Evolutionary conservation across 768 basidiomycete species (phyloP).

Genomic region (Chalciporus piperatus): DNA sequence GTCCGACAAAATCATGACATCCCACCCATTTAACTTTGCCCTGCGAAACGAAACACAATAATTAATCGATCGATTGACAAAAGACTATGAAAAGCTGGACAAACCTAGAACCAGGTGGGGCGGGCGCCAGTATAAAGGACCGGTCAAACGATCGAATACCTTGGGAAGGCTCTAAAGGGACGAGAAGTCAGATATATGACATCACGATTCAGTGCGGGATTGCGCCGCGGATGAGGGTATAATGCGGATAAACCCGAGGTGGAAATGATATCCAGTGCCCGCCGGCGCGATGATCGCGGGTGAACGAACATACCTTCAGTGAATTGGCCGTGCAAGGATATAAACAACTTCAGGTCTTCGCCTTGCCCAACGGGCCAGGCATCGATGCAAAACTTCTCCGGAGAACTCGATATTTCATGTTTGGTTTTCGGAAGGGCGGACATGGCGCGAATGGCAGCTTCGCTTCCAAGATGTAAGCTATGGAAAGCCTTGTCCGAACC

Average conservation of each 20-base stretch:
- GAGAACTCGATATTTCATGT: slow-evolving; percentile 77
- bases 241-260: slow-evolving; percentile 14
- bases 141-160: slow-evolving; percentile 93
- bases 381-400: slow-evolving; percentile 86
- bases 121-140: slow-evolving; percentile 82
- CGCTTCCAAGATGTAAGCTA: slow-evolving; percentile 71
- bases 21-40: slow-evolving; percentile 84
- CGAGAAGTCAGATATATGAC: slow-evolving; percentile 20
- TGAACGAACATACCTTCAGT: slow-evolving; percentile 67
- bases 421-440: slow-evolving; percentile 67
- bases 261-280: neutral
- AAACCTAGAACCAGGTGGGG: slow-evolving; percentile 79
- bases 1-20: slow-evolving; percentile 86
- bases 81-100: slow-evolving; percentile 30
- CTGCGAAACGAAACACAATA: slow-evolving; percentile 35
- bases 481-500: slow-evolving; percentile 59
- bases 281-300: slow-evolving; percentile 9
- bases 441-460: slow-evolving; percentile 60
- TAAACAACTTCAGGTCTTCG: slow-evolving; percentile 52
- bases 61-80: slow-evolving; percentile 8
- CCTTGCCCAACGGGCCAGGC: slow-evolving; percentile 74
- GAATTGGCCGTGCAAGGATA: slow-evolving; percentile 88
- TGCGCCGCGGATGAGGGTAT: slow-evolving; percentile 1
- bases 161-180: slow-evolving; percentile 55
- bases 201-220: slow-evolving; percentile 7